phyloP scores from a whole-genome alignment of 257 asterid species.

The Linaria vulgaris region DNA sequence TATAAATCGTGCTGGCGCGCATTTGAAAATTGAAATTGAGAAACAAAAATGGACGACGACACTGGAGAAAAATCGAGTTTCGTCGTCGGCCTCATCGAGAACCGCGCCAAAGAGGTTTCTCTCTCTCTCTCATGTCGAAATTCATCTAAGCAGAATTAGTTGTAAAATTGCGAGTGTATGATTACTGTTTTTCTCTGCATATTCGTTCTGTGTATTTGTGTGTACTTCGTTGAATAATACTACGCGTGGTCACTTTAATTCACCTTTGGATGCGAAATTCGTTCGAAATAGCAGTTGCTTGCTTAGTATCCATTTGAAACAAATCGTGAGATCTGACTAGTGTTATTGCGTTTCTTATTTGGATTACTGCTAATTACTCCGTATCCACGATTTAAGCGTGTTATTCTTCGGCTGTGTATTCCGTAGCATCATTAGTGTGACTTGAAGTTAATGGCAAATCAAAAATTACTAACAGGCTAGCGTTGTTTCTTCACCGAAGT shows the following conservation, averaged over 20 bases:
- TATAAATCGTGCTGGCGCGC: too few relatives aligned
- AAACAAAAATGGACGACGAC: conserved; percentile 81
- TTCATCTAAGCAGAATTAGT: neutral
- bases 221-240: neutral
- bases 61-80: conserved; percentile 81
- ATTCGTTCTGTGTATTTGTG: neutral
- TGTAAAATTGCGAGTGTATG: neutral
- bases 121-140: conserved; percentile 3
- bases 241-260: neutral
- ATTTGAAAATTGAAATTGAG: too few relatives aligned
- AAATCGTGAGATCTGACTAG: too few relatives aligned
- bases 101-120: conserved; percentile 90
- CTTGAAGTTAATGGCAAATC: too few relatives aligned
- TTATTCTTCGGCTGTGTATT: too few relatives aligned
- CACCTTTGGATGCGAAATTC: neutral
- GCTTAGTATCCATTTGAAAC: too few relatives aligned
- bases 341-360: too few relatives aligned
- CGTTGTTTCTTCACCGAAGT: too few relatives aligned
- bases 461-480: too few relatives aligned
- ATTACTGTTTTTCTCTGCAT: neutral
- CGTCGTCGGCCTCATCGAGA: conserved; percentile 79
- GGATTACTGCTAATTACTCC: too few relatives aligned
- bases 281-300: neutral
- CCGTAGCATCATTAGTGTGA: too few relatives aligned
- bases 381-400: too few relatives aligned